phyloP scores from a whole-genome alignment of 768 basidiomycete genomes.

The Candolleomyces aberdarensis region DNA sequence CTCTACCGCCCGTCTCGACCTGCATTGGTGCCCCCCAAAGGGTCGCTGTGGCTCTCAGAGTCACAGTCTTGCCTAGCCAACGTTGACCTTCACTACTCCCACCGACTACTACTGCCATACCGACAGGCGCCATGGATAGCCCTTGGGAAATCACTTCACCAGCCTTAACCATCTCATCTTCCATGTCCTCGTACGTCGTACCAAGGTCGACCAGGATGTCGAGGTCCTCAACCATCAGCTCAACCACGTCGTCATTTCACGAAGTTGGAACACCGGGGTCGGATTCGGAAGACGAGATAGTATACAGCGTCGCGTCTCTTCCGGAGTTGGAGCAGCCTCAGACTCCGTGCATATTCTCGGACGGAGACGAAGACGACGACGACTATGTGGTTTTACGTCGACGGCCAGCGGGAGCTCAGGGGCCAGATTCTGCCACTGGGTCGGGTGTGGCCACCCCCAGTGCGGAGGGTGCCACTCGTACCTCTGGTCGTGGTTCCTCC shows the following conservation, averaged over 20 bases:
- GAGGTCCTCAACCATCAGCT: neutral
- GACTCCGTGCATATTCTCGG: constrained; percentile 18
- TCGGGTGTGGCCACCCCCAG: too few relatives aligned
- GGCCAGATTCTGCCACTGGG: too few relatives aligned
- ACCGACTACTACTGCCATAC: too few relatives aligned
- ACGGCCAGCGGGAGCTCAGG: constrained; percentile 7
- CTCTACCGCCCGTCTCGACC: neutral
- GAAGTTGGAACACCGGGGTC: neutral
- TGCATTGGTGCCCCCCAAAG: neutral
- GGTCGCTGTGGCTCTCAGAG: neutral
- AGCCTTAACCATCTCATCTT: neutral
- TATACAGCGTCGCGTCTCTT: constrained; percentile 34
- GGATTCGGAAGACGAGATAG: constrained; percentile 55
- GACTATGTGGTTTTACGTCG: constrained; percentile 50
- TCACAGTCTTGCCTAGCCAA: neutral
- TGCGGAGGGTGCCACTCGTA: too few relatives aligned
- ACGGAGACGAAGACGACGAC: constrained; percentile 47
- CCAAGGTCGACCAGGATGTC: neutral
- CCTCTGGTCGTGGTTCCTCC: too few relatives aligned
- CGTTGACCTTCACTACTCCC: neutral
- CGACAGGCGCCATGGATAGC: neutral
- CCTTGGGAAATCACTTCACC: neutral
- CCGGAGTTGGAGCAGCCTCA: neutral
- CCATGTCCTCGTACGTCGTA: neutral
- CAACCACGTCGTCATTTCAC: neutral